phyloP scores from a whole-genome alignment of 139 green algal genomes.

The Choricystis sp. region DNA sequence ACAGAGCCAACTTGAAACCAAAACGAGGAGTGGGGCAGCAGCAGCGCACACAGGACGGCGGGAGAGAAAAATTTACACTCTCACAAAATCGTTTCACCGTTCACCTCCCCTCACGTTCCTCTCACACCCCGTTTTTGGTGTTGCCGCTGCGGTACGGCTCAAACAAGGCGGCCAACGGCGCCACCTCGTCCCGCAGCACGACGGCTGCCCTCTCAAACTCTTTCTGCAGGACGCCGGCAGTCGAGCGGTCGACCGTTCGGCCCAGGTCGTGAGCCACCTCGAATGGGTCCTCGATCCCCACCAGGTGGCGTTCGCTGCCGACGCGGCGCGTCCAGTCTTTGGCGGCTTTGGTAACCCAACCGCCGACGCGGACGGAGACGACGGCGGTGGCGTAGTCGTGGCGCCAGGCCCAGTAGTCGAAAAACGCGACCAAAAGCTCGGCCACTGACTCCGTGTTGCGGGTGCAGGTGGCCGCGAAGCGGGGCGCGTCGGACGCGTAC shows the following conservation, averaged over 20 bases:
- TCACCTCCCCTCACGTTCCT: no score
- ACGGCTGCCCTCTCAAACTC: slow-evolving; percentile 54
- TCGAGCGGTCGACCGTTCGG: slow-evolving; percentile 63
- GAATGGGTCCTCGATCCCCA: slow-evolving; percentile 87
- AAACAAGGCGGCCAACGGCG: slow-evolving; percentile 21
- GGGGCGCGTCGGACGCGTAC: slow-evolving; percentile 43
- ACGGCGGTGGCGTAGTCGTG: slow-evolving; percentile 75
- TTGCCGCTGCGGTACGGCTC: slow-evolving; percentile 16
- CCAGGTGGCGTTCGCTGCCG: slow-evolving; percentile 74
- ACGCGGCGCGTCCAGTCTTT: slow-evolving; percentile 84
- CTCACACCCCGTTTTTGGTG: not conserved
- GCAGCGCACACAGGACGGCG: no score
- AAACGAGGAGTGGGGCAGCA: no score
- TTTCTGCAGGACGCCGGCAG: slow-evolving; percentile 35
- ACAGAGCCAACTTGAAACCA: no score
- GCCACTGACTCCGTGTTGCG: slow-evolving; percentile 63
- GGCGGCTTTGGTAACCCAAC: slow-evolving; percentile 46
- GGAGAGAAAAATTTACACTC: no score
- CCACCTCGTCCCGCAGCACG: slow-evolving; percentile 29
- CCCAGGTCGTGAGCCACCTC: slow-evolving; percentile 78
- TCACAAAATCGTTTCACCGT: no score
- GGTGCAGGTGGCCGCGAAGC: slow-evolving; percentile 44
- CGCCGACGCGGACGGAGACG: slow-evolving; percentile 50
- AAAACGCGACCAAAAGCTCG: slow-evolving; percentile 70
- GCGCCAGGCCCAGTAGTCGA: slow-evolving; percentile 78